Evolutionary conservation across 1,284 basidiomycete genomes (phyloP), one percentile per base, ranked within the genome.

Genomic region (Melampsora abietis-canadensis): DNA sequence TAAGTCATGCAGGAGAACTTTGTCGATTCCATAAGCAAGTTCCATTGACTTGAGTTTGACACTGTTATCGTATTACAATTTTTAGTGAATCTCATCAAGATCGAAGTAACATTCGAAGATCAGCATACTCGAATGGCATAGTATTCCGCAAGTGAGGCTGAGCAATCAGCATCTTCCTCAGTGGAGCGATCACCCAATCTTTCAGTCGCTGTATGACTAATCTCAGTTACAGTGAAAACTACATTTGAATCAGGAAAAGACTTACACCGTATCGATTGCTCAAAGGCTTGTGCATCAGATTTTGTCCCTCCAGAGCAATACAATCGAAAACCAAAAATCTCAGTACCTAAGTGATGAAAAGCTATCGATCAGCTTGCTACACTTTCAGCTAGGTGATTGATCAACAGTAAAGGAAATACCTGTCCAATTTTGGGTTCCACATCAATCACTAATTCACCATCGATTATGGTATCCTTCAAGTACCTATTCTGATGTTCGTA

Each of bases 361-460:
- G 17, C 46, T 14, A 15, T 37, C 3, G 7, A 37, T 5, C 19
- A 68, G 63, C 19, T 47, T 61, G 24, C 40, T 19, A 59, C 30
- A 12, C 17, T 31, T 40, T 40, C 10, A 40, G 37, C 5, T 40
- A 40, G 37, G 10, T 8, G 37, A 40, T 40, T 12, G 19, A 46
- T 31, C 21, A 27, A 19, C 14, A 14, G 30, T 5, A 34, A 34
- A 34, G 34, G 75, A 82, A 85, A 63, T 77, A 91, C 92, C 79
- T 85, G 83, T 65, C 87, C 87, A 27, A 88, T 91, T 46, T 81
- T 82, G 3, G 89, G 89, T 80, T 98, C 91, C 17, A 89, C 85
- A 80, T 99, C 96, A 69, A 93, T 85, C 27, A 99, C 93, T 37
- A 98, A 87, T 81, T 99, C 96, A 62, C 93, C 96, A 80, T 98